Evolutionary conservation across 1,284 basidiomycete species (phyloP).

Genomic region (Phenoliferia sp.): DNA sequence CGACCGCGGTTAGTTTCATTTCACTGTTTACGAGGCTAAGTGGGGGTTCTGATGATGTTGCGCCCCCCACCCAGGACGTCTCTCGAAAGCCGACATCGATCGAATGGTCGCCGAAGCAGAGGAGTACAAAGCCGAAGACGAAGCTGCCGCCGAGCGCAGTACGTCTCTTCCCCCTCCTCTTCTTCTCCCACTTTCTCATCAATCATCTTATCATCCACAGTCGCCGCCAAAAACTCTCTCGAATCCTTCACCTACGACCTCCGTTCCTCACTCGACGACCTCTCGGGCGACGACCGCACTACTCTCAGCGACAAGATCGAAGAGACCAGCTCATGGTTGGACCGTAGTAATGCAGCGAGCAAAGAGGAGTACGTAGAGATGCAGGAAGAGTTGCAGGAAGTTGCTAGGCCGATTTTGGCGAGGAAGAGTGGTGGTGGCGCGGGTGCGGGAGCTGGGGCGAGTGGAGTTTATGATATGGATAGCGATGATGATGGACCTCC

Average conservation of each 20-base stretch:
- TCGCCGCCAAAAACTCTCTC: slow-evolving; percentile 86
- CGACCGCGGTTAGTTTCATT: slow-evolving; percentile 73
- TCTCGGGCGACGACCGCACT: slow-evolving; percentile 77
- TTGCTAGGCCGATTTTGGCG: slow-evolving; percentile 48
- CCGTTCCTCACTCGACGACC: slow-evolving; percentile 58
- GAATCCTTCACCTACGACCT: slow-evolving; percentile 47
- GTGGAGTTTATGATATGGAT: not conserved
- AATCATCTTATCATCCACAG: slow-evolving; percentile 52
- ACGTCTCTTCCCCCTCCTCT: slow-evolving; percentile 64
- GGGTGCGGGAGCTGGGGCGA: not conserved
- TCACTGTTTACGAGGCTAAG: no score
- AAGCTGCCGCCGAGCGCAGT: slow-evolving; percentile 55
- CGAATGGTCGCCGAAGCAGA: slow-evolving; percentile 59
- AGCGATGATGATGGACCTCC: not conserved
- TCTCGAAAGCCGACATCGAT: slow-evolving; percentile 79
- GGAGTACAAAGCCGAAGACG: slow-evolving; percentile 77
- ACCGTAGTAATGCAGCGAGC: slow-evolving; percentile 79
- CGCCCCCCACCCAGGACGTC: slow-evolving; percentile 81
- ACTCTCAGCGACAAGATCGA: slow-evolving; percentile 74
- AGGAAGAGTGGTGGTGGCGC: not conserved
- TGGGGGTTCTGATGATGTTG: no score
- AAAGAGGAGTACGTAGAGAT: slow-evolving; percentile 77
- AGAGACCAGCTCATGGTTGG: slow-evolving; percentile 87
- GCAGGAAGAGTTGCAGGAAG: slow-evolving; percentile 78
- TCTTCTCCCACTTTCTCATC: slow-evolving; percentile 78